A percentile compares a stretch with the other conserved stretches of the same genome.
These are phyloP conservation scores for Endocalyx cinctus DNA, from an alignment of 2,329 filamentous ascomycete species.

Conservation along the genomic window DNA sequence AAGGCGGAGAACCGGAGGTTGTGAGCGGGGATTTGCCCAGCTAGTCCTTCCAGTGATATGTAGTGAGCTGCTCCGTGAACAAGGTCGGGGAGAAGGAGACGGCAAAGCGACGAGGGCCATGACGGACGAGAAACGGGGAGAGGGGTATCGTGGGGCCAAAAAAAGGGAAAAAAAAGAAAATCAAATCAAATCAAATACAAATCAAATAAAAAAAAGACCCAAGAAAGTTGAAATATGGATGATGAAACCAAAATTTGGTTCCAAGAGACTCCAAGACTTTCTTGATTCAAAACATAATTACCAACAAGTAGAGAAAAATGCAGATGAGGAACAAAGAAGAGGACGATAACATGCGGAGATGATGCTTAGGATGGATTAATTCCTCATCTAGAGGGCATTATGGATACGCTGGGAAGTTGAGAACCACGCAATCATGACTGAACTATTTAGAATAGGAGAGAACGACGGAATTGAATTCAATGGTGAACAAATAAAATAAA, in stretches of 20 bases:
- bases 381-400: too few species aligned
- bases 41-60: constrained; percentile 34
- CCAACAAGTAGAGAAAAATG: constrained; percentile 23
- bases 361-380: too few species aligned
- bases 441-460: too few species aligned
- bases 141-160: too few species aligned
- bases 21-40: constrained; percentile 30
- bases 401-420: constrained; percentile 15
- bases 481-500: constrained; percentile 8
- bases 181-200: too few species aligned
- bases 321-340: constrained; percentile 10
- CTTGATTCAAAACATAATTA: constrained; percentile 37
- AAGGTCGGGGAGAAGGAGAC: constrained; percentile 25
- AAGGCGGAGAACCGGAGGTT: constrained; percentile 21
- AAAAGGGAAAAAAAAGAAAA: too few species aligned
- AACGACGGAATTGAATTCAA: too few species aligned
- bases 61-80: constrained; percentile 32
- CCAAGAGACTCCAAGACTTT: constrained; percentile 35
- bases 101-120: constrained; percentile 22
- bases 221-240: constrained; percentile 28
- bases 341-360: background rate
- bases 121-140: constrained; percentile 13
- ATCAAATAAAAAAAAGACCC: constrained; percentile 25
- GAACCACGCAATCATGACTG: constrained; percentile 13
- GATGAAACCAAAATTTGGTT: constrained; percentile 35